A percentile compares a stretch with the other conserved stretches of the same genome.
Evolutionary conservation across 495 filamentous ascomycete genomes (phyloP).

Genomic region (Beverwykella pulmonaria): DNA sequence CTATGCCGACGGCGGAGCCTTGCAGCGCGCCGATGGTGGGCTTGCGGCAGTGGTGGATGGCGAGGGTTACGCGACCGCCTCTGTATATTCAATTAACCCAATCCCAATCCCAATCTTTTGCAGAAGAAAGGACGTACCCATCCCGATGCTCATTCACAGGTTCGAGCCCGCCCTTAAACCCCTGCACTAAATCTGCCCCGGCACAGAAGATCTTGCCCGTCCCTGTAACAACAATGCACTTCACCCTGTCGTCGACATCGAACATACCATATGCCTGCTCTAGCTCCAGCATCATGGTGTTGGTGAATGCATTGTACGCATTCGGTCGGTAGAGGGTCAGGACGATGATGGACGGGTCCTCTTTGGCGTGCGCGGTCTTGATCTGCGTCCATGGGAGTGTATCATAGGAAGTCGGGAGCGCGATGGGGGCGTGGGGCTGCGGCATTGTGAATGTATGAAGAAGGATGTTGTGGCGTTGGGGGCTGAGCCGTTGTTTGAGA

Average conservation of each 20-base stretch:
- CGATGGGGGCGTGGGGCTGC: conserved; percentile 10
- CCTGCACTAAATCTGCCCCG: conserved; percentile 66
- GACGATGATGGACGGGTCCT: conserved; percentile 55
- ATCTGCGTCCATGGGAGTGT: conserved; percentile 55
- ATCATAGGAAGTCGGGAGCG: conserved; percentile 44
- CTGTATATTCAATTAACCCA: conserved; percentile 37
- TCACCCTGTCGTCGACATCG: conserved; percentile 56
- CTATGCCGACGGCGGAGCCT: conserved; percentile 66
- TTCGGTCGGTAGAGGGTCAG: conserved; percentile 60
- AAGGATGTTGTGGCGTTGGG: background rate
- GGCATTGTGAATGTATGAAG: conserved; percentile 12
- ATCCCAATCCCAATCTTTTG: background rate
- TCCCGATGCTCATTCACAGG: conserved; percentile 50
- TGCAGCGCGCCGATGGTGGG: conserved; percentile 67
- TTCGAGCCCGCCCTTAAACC: conserved; percentile 47
- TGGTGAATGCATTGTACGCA: conserved; percentile 67
- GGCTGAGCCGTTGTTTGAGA: background rate
- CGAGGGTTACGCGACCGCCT: conserved; percentile 60
- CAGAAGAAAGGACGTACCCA: conserved; percentile 44
- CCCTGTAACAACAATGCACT: conserved; percentile 61
- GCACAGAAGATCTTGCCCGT: conserved; percentile 65
- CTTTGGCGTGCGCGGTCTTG: conserved; percentile 57
- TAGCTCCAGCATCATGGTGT: conserved; percentile 58
- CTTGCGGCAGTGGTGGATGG: conserved; percentile 64
- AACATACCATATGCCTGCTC: conserved; percentile 58